Base-by-base conservation (phyloP, 805 yeast genomes). In the Metschnikowia noctiluminum region DNA sequence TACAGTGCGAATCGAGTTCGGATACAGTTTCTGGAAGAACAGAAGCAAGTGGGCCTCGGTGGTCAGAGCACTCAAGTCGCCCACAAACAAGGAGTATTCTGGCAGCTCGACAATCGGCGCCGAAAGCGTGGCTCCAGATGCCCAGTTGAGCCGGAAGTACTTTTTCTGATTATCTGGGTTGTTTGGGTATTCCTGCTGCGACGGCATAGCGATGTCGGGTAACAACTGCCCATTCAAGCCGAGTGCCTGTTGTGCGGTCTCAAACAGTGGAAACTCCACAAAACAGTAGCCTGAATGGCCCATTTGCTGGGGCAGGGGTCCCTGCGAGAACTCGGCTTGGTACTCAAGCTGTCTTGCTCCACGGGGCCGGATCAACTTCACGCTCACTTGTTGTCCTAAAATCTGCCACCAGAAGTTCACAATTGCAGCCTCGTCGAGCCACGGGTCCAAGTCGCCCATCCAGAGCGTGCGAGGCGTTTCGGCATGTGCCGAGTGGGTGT, bases 371-470 rank as follows among this genome's bases (percentile, higher is more conserved):
- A 87, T 87, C 35, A 87, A 71, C 64, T 86, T 87, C 28, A 85
- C 90, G 28, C 71, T 65, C 13, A 87, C 92, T 30, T 70, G 62
- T 55, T 78, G 80, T 46, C 78, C 75, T 43, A 82, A 58, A 27
- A 77, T 68, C 30, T 72, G 71, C 89, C 90, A 85, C 64, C 88
- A 71, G 40, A 80, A 69, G 43, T 74, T 71, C 28, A 62, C 64
- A 42, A 73, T 70, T 5, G 81, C 80, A 3, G 68, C 71, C 62
- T 86, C 94, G 61, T 84, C 89, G 59, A 85, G 79, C 80, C 85
- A 80, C 1, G 92, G 89, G 61, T 87, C 92, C 55, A 87, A 70
- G 64, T 87, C 94, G 10, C 95, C 95, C 95, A 87, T 87, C 95
- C 95, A 87, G 31, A 87, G 68, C 1, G 95, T 87, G 51, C 85